Evolutionary conservation across 148 eudicot genomes (phyloP).

Genomic region (Tetragonia tetragonoides): DNA sequence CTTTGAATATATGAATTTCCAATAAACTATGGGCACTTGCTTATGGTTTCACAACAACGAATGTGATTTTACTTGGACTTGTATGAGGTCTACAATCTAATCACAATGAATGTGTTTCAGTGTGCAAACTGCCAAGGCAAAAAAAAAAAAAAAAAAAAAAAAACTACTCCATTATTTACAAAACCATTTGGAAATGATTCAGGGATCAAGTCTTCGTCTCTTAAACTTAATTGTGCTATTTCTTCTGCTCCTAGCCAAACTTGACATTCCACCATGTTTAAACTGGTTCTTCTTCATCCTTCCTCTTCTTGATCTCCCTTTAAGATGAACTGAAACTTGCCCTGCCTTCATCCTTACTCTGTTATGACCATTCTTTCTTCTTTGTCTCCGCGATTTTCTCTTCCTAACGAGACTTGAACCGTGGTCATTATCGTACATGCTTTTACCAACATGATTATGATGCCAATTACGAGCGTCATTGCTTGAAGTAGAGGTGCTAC

Average conservation of each 20-base stretch:
- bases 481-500: constrained; percentile 11
- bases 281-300: constrained; percentile 6
- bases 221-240: constrained; percentile 3
- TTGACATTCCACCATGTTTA: constrained; percentile 14
- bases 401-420: constrained; percentile 19
- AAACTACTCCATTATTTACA: too few species aligned
- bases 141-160: too few species aligned
- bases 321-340: constrained; percentile 24
- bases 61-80: too few species aligned
- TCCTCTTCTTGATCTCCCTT: constrained; percentile 20
- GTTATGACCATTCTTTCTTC: not conserved
- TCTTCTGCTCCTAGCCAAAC: constrained; percentile 9
- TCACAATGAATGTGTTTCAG: too few species aligned
- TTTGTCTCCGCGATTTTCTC: constrained; percentile 17
- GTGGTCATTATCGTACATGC: not conserved
- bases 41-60: too few species aligned
- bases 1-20: too few species aligned
- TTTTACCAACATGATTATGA: not conserved
- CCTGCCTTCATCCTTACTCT: constrained; percentile 18
- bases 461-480: not conserved
- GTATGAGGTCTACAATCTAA: too few species aligned
- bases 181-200: not conserved
- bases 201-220: not conserved
- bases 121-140: too few species aligned
- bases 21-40: too few species aligned